Evolutionary conservation across 1,284 basidiomycete genomes (phyloP).

Genomic region (Flammula alnicola): DNA sequence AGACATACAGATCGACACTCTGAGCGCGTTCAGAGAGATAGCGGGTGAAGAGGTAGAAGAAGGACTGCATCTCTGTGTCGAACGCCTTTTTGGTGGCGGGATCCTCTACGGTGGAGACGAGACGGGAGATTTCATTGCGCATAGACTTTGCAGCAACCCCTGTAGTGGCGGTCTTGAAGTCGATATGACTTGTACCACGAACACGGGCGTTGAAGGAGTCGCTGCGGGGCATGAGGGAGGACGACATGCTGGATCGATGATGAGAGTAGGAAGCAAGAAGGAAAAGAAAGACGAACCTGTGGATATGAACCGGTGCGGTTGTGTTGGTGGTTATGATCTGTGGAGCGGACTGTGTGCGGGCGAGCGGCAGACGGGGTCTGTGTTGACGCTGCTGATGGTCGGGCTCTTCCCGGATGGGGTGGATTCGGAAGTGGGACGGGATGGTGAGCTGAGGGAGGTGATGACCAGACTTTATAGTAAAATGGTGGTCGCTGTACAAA

Average conservation of each 20-base stretch:
- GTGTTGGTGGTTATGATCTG: slow-evolving; percentile 68
- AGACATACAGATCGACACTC: slow-evolving; percentile 88
- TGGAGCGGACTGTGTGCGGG: slow-evolving; percentile 54
- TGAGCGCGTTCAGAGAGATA: slow-evolving; percentile 96
- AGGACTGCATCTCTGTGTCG: slow-evolving; percentile 98
- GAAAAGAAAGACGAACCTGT: slow-evolving; percentile 28
- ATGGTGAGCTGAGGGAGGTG: slow-evolving; percentile 15
- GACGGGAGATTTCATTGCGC: slow-evolving; percentile 96
- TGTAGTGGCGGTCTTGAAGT: slow-evolving; percentile 98
- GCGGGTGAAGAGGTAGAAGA: slow-evolving; percentile 99
- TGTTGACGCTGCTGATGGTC: slow-evolving; percentile 61
- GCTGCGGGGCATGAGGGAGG: slow-evolving; percentile 60
- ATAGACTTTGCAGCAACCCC: slow-evolving; percentile 97
- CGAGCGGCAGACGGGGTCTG: slow-evolving; percentile 49
- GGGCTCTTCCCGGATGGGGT: slow-evolving; percentile 56
- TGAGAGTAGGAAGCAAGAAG: slow-evolving; percentile 18
- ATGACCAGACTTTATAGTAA: slow-evolving; percentile 27
- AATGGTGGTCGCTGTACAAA: slow-evolving; percentile 35
- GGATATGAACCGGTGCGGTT: slow-evolving; percentile 63
- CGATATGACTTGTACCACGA: slow-evolving; percentile 72
- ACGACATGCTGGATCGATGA: slow-evolving; percentile 50
- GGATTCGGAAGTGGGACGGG: slow-evolving; percentile 20
- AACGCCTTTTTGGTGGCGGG: slow-evolving; percentile 88
- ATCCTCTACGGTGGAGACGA: slow-evolving; percentile 87
- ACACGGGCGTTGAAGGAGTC: slow-evolving; percentile 69